phyloP scores from a whole-genome alignment of 441 rosid genomes.

The Iberis amara region DNA sequence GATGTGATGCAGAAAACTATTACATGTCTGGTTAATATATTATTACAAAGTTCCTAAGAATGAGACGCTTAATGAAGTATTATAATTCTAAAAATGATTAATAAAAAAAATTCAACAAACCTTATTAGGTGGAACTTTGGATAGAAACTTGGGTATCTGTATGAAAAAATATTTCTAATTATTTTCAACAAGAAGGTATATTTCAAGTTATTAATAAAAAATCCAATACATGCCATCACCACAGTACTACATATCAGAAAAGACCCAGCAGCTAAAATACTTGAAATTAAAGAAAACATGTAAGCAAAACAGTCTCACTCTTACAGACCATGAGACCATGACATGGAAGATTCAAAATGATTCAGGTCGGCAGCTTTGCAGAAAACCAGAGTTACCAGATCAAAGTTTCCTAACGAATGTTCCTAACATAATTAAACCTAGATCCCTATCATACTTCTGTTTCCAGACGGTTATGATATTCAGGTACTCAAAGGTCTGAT shows the following conservation, averaged over 20 bases:
- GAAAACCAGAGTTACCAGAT: neutral
- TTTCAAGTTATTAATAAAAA: neutral
- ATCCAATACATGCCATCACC: conserved; percentile 17
- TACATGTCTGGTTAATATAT: conserved; percentile 10
- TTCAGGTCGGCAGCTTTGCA: conserved; percentile 8
- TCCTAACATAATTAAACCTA: conserved; percentile 17
- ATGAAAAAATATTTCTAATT: conserved; percentile 11
- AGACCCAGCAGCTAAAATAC: conserved; percentile 12
- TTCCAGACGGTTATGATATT: neutral
- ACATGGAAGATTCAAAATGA: conserved; percentile 11
- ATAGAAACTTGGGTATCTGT: conserved; percentile 32
- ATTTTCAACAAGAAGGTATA: neutral
- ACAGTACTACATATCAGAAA: neutral
- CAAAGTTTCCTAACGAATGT: conserved; percentile 6
- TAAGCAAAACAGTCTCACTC: conserved; percentile 15
- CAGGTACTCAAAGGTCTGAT: neutral
- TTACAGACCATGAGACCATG: conserved; percentile 5
- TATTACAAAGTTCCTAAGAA: neutral
- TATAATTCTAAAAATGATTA: neutral
- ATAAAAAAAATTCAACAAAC: conserved; percentile 20
- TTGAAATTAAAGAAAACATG: conserved; percentile 13
- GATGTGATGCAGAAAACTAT: conserved; percentile 9
- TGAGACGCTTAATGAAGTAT: conserved; percentile 11
- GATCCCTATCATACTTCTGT: conserved; percentile 13
- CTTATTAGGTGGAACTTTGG: conserved; percentile 38